phyloP scores from a whole-genome alignment of 495 filamentous ascomycete species.

The Polyplosphaeria fusca region DNA sequence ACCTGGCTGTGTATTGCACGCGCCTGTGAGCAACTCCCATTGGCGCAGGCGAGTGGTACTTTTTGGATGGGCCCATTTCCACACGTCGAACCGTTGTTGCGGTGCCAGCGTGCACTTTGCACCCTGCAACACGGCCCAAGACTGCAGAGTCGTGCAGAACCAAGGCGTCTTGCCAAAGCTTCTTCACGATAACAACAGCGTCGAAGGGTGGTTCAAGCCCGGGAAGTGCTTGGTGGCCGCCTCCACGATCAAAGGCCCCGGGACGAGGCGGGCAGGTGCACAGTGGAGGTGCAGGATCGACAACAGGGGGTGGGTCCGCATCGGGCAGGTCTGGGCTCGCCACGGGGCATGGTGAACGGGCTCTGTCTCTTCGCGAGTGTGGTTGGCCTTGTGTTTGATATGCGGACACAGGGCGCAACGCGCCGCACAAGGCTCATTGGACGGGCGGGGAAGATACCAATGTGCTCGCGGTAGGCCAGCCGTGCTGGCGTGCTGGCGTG shows the following conservation, averaged over 20 bases:
- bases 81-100: no score
- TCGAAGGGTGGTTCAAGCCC: neutral
- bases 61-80: no score
- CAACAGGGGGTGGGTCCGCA: conserved; percentile 9
- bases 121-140: no score
- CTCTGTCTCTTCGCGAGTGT: neutral
- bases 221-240: neutral
- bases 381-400: conserved; percentile 4
- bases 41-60: no score
- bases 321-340: neutral
- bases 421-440: neutral
- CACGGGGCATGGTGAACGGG: neutral
- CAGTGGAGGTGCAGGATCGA: neutral
- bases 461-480: neutral
- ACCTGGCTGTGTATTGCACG: no score
- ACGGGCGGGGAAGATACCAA: neutral
- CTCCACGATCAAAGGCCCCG: neutral
- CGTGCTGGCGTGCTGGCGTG: neutral
- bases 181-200: neutral
- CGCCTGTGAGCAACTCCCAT: no score
- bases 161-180: neutral
- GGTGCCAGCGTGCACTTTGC: no score
- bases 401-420: neutral
- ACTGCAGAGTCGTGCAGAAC: neutral
- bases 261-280: neutral